Base-by-base conservation (phyloP, 495 filamentous ascomycete species). In the Sordaria brevicollis region DNA sequence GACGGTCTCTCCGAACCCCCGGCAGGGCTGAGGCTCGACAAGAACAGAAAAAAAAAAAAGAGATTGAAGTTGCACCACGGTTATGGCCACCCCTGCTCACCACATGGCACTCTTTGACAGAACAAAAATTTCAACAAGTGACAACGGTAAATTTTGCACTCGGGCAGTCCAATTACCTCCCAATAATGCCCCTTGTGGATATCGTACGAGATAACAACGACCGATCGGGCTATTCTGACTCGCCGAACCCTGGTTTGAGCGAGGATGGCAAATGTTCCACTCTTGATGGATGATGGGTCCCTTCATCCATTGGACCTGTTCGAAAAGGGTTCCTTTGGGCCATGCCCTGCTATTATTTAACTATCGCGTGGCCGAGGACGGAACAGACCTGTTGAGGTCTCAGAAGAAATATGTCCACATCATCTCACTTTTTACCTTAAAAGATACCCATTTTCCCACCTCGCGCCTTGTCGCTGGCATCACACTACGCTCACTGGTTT, bases 191-290 rank as follows among this genome's bases (percentile, higher is more conserved):
- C 54, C 21, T 34, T 37, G 69, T 54, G 69, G 49, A 41, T 69
- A 73, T 73, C 71, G 71, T 73, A 71, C 71, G 71, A 73, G 68
- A 69, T 66, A 37, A 66, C 36, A 43, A 66, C 62, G 29, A n/a
- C 33, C 33, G 71, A 54, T 66, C 43, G 25, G 37, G 66, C 35
- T 72, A 62, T 62, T 62, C 25, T 67, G 70, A 71, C 68, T 72
- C 71, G 71, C 68, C 65, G 35, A 62, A 62, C 13, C 49, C 49
- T 62, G 49, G 49, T 31, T 17, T 62, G 49, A 62, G 25, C 49
- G 49, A 62, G 49, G 49, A 62, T 62, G 25, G 25, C 49, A 31
- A 62, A 31, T 62, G 49, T 62, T 62, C 49, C 49, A 62, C 49
- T 62, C 49, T 62, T 31, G 21, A 62, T 62, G 49, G 49, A 31